Evolutionary conservation across 164 flowering plant species (phyloP).

Genomic region (Magnolia changhungtana): DNA sequence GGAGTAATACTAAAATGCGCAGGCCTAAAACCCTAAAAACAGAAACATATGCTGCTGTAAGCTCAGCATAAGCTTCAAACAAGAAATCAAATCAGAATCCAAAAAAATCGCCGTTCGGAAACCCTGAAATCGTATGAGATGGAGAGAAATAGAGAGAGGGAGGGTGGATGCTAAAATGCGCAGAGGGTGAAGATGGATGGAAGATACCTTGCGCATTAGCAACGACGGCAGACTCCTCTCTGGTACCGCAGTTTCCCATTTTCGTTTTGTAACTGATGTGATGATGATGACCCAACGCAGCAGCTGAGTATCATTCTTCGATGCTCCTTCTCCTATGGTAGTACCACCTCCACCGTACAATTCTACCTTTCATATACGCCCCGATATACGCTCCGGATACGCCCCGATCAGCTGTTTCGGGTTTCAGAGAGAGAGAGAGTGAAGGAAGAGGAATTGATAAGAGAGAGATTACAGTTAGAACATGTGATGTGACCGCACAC

Average conservation of each 20-base stretch:
- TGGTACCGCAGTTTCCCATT: slow-evolving; percentile 96
- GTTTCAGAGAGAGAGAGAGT: background rate
- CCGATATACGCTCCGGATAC: background rate
- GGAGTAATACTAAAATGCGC: background rate
- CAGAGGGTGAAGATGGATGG: background rate
- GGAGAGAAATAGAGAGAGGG: background rate
- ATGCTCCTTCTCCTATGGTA: background rate
- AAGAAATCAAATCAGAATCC: too few relatives aligned
- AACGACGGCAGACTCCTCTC: slow-evolving; percentile 90
- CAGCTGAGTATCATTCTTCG: slow-evolving; percentile 35
- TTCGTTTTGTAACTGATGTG: background rate
- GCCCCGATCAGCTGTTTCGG: background rate
- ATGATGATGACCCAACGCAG: background rate
- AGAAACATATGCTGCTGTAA: too few relatives aligned
- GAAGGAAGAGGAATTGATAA: background rate
- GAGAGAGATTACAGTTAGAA: background rate
- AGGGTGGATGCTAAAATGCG: background rate
- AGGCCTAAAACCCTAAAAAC: too few relatives aligned
- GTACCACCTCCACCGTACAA: background rate
- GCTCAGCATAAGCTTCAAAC: too few relatives aligned
- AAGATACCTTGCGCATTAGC: slow-evolving; percentile 71
- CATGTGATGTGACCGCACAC: background rate
- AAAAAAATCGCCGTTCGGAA: too few relatives aligned
- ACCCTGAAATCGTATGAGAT: too few relatives aligned
- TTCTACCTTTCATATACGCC: background rate